Evolutionary conservation across 139 green algal species (phyloP).

Genomic region (Nannochloris sp.): DNA sequence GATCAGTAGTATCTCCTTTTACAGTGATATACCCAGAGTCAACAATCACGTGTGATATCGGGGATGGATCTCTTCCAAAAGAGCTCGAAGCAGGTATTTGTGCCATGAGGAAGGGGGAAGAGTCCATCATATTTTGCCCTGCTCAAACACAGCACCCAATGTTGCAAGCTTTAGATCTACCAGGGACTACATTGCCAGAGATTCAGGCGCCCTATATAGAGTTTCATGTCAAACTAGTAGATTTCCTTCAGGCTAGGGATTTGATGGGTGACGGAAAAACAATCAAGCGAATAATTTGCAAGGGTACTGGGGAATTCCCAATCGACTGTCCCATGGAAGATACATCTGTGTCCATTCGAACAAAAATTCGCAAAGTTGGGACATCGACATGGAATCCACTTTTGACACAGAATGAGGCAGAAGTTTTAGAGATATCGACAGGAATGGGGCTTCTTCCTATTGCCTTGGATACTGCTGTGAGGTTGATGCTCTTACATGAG

Average conservation of each 20-base stretch:
- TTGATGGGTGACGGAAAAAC: constrained; percentile 59
- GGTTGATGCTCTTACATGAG: constrained; percentile 70
- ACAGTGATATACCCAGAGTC: not conserved
- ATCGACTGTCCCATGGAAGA: constrained; percentile 75
- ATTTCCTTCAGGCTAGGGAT: constrained; percentile 55
- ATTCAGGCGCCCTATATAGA: not conserved
- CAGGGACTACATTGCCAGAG: not conserved
- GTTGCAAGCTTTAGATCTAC: not conserved
- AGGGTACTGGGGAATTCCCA: constrained; percentile 69
- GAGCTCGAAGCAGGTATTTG: constrained; percentile 15
- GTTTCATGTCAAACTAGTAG: not conserved
- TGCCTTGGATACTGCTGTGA: constrained; percentile 51
- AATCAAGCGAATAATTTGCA: constrained; percentile 50
- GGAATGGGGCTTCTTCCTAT: constrained; percentile 25
- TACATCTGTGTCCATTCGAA: constrained; percentile 43
- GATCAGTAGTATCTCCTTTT: too few species aligned
- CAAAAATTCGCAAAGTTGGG: not conserved
- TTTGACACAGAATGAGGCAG: not conserved
- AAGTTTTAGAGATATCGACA: constrained; percentile 12
- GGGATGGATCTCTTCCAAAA: constrained; percentile 10
- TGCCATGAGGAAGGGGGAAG: constrained; percentile 17
- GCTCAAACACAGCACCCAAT: not conserved
- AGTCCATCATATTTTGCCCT: constrained; percentile 19
- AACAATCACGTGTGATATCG: constrained; percentile 6
- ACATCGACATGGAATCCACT: not conserved